Base-by-base conservation (phyloP, 2,329 filamentous ascomycete genomes). In the Drechslerella dactyloides region DNA sequence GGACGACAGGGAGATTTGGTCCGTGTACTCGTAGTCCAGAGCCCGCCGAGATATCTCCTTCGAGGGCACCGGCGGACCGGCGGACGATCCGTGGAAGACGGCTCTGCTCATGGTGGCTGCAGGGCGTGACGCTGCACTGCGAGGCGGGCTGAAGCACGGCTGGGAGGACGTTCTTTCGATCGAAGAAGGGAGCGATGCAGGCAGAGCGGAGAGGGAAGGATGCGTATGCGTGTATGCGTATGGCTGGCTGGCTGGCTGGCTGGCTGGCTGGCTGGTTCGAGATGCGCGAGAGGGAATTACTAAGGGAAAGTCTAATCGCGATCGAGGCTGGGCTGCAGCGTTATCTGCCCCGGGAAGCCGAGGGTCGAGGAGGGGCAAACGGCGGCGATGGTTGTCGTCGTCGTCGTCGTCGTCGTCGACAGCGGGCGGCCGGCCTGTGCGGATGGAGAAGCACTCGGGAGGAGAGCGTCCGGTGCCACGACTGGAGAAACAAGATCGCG, bases 1-100 rank as follows among this genome's bases (percentile, higher is more conserved):
- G 79, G 89, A 87, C 75, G 88, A 89, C 64, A 97, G 83, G 1
- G 89, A 85, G 58, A 96, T 89, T 33, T 85, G 84, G 1, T 85
- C 84, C 78, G 92, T 90, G 81, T 93, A 97, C 65, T 89, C 86
- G 78, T 94, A 97, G 74, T 89, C 86, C 74, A 88, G 84, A 1
- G 93, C 94, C 75, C 88, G 87, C 30, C 85, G 83, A 10, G 88
- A 86, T 70, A 97, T 89, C 78, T 96, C 89, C 77, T 89, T 88
- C 65, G 94, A 85, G 75, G 84, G 92, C 80, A 89, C 81, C 44
- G 92, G 92, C 77, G 82, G 81, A 56, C 79, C 79, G 44, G 60
- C 5, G 79, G 80, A 76, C 80, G 78, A 77, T 79, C 77, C 46
- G 76, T 60, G 46, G 68, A 72, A 72, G 7, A 72, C 68, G 2